Base-by-base conservation (phyloP, 169 alveolate species). In the Neospora caninum region DNA sequence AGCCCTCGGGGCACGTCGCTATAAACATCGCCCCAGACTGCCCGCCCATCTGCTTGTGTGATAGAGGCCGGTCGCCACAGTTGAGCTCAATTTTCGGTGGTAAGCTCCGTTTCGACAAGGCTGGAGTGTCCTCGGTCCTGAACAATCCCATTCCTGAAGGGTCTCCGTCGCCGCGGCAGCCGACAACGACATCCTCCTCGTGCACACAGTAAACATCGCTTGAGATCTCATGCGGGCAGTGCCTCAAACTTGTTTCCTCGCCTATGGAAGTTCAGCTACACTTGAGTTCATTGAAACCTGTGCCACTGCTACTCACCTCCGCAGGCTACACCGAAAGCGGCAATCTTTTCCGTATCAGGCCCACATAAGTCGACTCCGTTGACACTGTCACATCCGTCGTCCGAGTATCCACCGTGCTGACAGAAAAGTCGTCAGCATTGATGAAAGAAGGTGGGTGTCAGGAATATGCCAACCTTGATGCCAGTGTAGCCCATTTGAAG, bases 321-420 rank as follows among this genome's bases (percentile, higher is more conserved):
- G 93, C 99, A 98, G 83, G 96, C 95, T 82, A 98, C 96, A 93
- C 96, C 97, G 41, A 96, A 98, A 43, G 97, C 98, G 41, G 97
- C 96, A 67, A 98, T 98, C 94, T 96, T 97, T 70, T 96, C 97
- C 34, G 95, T 94, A 53, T 95, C 96, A 43, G 96, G 97, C 0
- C 98, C 99, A 94, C 99, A 98, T 29, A 97, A 95, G 94, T 98
- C 96, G 43, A 96, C 97, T 29, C 99, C 99, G 43, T 96, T 93
- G 64, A 98, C 96, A 54, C 97, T 97, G 42, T 96, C 88, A 53
- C 99, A 98, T 39, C 94, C 96, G 38, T 96, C 96, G 36, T 96
- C 97, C 27, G 98, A 98, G 86, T 96, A 89, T n/a, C 99, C 99
- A 42, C 98, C 98, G 67, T 97, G 96, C 95, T 97, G 95, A 39